Base-by-base conservation (phyloP, 208 protist genomes). In the Crithidia bombi region DNA sequence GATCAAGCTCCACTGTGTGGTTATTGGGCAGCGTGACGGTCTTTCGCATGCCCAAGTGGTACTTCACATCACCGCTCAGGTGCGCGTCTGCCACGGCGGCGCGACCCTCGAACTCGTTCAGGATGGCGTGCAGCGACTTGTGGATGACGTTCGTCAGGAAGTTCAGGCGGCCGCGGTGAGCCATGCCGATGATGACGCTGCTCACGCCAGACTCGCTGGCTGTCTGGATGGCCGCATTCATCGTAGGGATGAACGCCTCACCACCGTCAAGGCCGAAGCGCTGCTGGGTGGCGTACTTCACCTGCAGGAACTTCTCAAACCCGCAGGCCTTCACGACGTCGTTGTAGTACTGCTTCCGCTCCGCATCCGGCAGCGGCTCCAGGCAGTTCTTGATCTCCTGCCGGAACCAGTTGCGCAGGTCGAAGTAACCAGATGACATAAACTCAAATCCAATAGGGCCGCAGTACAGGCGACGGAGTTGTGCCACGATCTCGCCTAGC, bases 121-220 rank as follows among this genome's bases (percentile, higher is more conserved):
- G 86, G 39, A 97, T 97, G 49, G 74, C 72, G 59, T 83, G 79
- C 32, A 86, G 78, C 15, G 97, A 97, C 83, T 99, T 99, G 58
- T 92, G 83, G 44, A 98, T 83, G 12, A 99, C 92, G 77, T 99
- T 99, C 33, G 90, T 87, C 19, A 99, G 85, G 1, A 99, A 89
- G 81, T 99, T 99, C 19, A 99, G 91, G 36, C 97, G 91, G 19
- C 98, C 98, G 51, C 98, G 90, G 85, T 99, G 98, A 25, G 98
- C 91, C 98, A 99, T 99, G 73, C 98, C 98, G 30, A 99, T 72
- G 36, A 99, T 96, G 43, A 98, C 85, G 33, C 78, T 85, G 43
- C 93, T 83, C 19, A 97, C 90, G 32, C 97, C 98, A 23, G 81
- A 63, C 10, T 96, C 77, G 64, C 84, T 85, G 10, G 93, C 89